Percentiles rank a stretch among this genome's conserved stretches.
Conservation (phyloP, 2,329 filamentous ascomycete genomes). For the Akanthomyces lecanii region DNA sequence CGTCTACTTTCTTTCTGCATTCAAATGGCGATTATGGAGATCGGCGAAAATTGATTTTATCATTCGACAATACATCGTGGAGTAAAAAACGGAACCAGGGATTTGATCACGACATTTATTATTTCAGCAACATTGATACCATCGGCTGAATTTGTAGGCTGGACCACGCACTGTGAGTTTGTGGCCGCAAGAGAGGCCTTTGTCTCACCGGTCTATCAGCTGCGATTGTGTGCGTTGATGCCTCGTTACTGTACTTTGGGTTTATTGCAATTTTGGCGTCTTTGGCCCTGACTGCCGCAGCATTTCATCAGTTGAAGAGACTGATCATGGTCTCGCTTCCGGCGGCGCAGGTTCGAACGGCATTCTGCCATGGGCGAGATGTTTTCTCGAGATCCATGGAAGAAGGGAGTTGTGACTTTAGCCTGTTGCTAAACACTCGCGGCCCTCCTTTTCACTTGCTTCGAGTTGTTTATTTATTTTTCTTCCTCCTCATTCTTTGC, state of each 20-base stretch:
- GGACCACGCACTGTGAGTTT: background rate
- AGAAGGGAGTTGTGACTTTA: too few relatives aligned
- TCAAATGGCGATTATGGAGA: constrained; percentile 8
- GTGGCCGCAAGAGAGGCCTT: background rate
- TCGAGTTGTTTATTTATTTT: background rate
- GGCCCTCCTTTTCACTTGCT: background rate
- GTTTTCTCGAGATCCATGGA: background rate
- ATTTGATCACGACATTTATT: constrained; percentile 11
- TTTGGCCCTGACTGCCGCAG: background rate
- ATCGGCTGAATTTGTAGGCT: background rate
- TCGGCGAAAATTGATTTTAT: constrained; percentile 13
- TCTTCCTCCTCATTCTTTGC: background rate
- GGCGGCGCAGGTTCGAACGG: background rate
- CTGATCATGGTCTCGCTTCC: background rate
- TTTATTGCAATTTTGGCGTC: background rate
- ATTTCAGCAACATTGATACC: constrained; percentile 4
- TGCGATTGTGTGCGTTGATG: background rate
- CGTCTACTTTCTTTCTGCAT: constrained; percentile 10
- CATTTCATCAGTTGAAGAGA: background rate
- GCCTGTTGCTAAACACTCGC: background rate
- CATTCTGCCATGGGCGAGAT: background rate
- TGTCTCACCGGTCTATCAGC: background rate
- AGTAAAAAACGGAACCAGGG: constrained; percentile 3
- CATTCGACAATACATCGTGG: background rate
- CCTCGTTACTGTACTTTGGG: background rate